phyloP scores from a whole-genome alignment of 306 rosid genomes.

The Quercus agrifolia region DNA sequence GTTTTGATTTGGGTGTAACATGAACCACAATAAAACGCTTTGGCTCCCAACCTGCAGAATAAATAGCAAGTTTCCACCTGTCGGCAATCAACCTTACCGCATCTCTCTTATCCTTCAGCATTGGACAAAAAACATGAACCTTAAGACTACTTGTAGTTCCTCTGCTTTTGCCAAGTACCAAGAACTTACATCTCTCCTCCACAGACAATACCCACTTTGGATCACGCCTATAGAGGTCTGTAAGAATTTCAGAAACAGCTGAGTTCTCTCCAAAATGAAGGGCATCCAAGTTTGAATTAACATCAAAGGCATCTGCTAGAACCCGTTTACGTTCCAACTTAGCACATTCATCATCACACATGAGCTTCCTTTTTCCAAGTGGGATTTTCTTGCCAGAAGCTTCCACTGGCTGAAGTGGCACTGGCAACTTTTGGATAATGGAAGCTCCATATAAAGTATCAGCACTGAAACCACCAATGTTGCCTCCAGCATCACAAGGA shows the following conservation, averaged over 20 bases:
- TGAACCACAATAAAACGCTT: slow-evolving; percentile 74
- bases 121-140: slow-evolving; percentile 83
- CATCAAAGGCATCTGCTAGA: slow-evolving; percentile 94
- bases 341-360: slow-evolving; percentile 90
- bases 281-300: slow-evolving; percentile 68
- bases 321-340: slow-evolving; percentile 81
- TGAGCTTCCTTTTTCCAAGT: slow-evolving; percentile 79
- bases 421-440: slow-evolving; percentile 66
- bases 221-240: slow-evolving; percentile 70
- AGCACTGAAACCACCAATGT: slow-evolving; percentile 42
- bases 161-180: slow-evolving; percentile 79
- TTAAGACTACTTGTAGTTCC: slow-evolving; percentile 62
- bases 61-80: slow-evolving; percentile 82
- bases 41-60: slow-evolving; percentile 93
- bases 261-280: slow-evolving; percentile 80
- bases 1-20: slow-evolving; percentile 73
- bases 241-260: slow-evolving; percentile 53
- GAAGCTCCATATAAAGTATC: slow-evolving; percentile 71
- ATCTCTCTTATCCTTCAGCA: slow-evolving; percentile 86
- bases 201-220: slow-evolving; percentile 85
- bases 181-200: slow-evolving; percentile 88
- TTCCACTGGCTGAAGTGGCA: slow-evolving; percentile 69
- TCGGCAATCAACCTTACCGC: slow-evolving; percentile 73
- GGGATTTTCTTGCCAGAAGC: slow-evolving; percentile 56
- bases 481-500: slow-evolving; percentile 84